Evolutionary conservation across 495 filamentous ascomycete species (phyloP), one percentile per base, ranked within the genome.

Genomic region (Lichina pygmaea): DNA sequence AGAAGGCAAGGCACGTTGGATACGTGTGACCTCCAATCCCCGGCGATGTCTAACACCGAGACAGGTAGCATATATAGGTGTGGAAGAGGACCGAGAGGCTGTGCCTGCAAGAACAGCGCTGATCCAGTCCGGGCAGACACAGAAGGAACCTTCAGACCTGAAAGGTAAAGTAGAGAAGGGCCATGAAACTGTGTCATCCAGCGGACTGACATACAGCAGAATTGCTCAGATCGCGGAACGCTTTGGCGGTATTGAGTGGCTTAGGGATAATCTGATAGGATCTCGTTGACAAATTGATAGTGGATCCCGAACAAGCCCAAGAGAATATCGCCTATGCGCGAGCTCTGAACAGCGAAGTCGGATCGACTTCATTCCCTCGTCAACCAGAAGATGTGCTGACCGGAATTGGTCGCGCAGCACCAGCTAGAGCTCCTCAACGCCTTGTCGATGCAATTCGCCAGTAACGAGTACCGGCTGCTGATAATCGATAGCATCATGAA

Each of bases 401-500:
- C 32, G 24, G 41, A n/a, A 37, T 9, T 34, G 10, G 33, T 36
- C 11, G 17, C 16, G 7, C 39, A 70, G 64, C 77, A 81, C 55
- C 79, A 84, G 58, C 54, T 75, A 44, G 78, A 83, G 44, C 56
- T 81, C 34, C 63, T 84, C 44, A 77, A 78, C 55, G 65, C 65
- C 11, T 66, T 85, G 12, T 68, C 70, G 44, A 63, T 66, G 46
- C 70, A 70, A 52, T 81, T 85, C 60, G 67, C 70, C 24, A 70
- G 62, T 1, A 75, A 75, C 31, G 67, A 78, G 48, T 85, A 77
- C 56, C 67, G 77, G 24, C 67, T 85, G 41, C 64, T 85, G 30
- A 66, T 85, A 48, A 72, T 85, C 52, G 79, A 85, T 55, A 80
- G 75, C 55, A 77, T 84, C 51, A 81, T 83, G 71, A 73, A 77